Evolutionary conservation across 345 rosid species (phyloP).

Genomic region (Xanthoceras sorbifolium): DNA sequence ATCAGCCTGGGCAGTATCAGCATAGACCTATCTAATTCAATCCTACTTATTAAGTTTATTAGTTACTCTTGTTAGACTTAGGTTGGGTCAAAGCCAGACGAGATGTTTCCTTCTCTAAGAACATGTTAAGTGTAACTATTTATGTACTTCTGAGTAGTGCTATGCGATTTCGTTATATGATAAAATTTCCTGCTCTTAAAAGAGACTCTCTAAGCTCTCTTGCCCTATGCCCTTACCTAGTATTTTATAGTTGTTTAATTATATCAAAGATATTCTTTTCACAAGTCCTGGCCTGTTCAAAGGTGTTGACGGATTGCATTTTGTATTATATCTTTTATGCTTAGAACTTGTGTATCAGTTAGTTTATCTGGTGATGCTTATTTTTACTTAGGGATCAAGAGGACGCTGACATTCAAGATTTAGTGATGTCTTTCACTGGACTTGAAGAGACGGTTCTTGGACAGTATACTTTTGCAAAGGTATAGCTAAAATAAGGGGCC

Average conservation of each 20-base stretch:
- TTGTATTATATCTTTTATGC: background rate
- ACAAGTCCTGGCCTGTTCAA: background rate
- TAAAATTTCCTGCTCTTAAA: background rate
- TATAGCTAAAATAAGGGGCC: conserved; percentile 25
- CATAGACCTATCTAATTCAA: background rate
- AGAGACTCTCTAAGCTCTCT: background rate
- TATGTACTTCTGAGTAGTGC: background rate
- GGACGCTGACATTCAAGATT: conserved; percentile 71
- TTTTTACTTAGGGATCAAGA: conserved; percentile 52
- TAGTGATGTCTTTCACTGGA: conserved; percentile 69
- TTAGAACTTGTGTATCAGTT: background rate
- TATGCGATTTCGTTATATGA: background rate
- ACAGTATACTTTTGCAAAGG: conserved; percentile 94
- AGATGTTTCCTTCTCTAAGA: background rate
- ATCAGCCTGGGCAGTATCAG: background rate
- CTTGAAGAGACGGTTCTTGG: conserved; percentile 91
- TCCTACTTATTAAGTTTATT: background rate
- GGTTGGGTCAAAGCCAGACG: background rate
- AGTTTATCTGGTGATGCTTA: conserved; percentile 20
- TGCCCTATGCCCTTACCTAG: background rate
- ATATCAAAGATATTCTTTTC: background rate
- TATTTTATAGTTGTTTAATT: background rate
- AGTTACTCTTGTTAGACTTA: background rate
- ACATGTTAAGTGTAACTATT: background rate
- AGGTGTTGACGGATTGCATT: background rate